Conservation (phyloP, 2,329 filamentous ascomycete species). For the Phialemoniopsis sp. region DNA sequence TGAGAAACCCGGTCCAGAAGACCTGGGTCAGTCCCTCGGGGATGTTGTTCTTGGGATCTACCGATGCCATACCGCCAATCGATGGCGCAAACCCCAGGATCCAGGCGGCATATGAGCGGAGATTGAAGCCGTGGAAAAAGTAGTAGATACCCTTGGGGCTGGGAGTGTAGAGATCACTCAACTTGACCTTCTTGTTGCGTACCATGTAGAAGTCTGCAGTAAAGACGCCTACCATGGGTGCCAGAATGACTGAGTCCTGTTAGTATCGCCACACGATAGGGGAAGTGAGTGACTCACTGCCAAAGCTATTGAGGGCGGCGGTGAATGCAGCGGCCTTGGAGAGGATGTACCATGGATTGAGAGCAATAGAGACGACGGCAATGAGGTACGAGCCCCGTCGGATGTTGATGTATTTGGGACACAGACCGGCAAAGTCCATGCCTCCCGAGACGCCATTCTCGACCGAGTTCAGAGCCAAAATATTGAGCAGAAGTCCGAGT, state of each 20-base stretch:
- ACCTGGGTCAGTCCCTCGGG: slow-evolving; percentile 4
- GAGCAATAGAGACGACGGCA: neutral
- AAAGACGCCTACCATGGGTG: slow-evolving; percentile 9
- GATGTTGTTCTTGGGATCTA: slow-evolving; percentile 4
- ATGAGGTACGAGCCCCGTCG: slow-evolving; percentile 20
- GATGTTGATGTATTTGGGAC: slow-evolving; percentile 37
- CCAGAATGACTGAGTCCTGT: slow-evolving; percentile 5
- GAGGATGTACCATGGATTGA: slow-evolving; percentile 1
- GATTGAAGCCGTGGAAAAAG: slow-evolving; percentile 8
- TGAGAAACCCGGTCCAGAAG: slow-evolving; percentile 7
- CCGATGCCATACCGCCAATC: slow-evolving; percentile 7
- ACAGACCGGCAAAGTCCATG: slow-evolving; percentile 18
- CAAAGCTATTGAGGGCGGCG: neutral
- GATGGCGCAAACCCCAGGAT: slow-evolving; percentile 8
- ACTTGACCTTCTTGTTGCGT: slow-evolving; percentile 6
- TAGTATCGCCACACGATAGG: no score
- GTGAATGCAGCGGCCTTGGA: neutral
- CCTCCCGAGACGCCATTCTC: slow-evolving; percentile 21
- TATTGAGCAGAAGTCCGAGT: slow-evolving; percentile 22
- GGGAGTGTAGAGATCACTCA: slow-evolving; percentile 8
- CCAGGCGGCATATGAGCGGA: slow-evolving; percentile 7
- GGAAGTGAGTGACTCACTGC: no score
- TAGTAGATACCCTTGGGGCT: slow-evolving; percentile 8
- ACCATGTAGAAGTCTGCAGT: slow-evolving; percentile 8
- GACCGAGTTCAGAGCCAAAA: slow-evolving; percentile 36